Evolutionary conservation across 441 rosid species (phyloP).

Genomic region (Aquilaria agallochum): DNA sequence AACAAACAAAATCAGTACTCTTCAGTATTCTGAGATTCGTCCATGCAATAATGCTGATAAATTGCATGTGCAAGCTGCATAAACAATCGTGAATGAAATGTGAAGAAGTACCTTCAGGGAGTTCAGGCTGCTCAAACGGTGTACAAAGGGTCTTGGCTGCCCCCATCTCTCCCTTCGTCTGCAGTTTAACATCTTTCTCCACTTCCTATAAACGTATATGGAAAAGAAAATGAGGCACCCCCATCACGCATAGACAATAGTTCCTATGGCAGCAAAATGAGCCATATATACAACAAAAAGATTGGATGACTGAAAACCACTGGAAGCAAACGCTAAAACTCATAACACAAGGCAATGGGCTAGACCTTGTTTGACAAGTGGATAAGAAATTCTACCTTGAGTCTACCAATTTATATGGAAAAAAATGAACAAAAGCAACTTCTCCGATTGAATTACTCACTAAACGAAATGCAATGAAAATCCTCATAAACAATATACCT

Average conservation of each 20-base stretch:
- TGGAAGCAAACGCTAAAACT: slow-evolving; percentile 2
- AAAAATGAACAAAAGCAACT: not conserved
- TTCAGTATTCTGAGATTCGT: not conserved
- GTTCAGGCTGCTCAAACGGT: slow-evolving; percentile 97
- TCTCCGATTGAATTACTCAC: not conserved
- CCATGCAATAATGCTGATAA: not conserved
- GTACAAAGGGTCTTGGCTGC: slow-evolving; percentile 94
- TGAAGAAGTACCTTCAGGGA: slow-evolving; percentile 70
- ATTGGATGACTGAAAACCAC: not conserved
- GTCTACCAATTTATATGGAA: not conserved
- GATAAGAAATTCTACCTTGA: no score
- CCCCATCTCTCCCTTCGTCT: slow-evolving; percentile 92
- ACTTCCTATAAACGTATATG: slow-evolving; percentile 52
- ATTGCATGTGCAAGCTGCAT: not conserved
- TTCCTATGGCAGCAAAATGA: not conserved
- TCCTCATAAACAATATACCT: slow-evolving; percentile 37
- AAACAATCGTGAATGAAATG: not conserved
- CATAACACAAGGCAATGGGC: not conserved
- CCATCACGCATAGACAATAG: not conserved
- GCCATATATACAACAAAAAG: not conserved
- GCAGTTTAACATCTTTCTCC: slow-evolving; percentile 86
- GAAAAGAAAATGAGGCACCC: not conserved
- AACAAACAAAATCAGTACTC: not conserved
- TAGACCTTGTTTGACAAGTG: no score
- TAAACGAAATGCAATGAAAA: not conserved